These are phyloP conservation scores for Neotropicomus parvogracilis DNA, from an alignment of 1,284 basidiomycete genomes.

Conservation along the genomic window DNA sequence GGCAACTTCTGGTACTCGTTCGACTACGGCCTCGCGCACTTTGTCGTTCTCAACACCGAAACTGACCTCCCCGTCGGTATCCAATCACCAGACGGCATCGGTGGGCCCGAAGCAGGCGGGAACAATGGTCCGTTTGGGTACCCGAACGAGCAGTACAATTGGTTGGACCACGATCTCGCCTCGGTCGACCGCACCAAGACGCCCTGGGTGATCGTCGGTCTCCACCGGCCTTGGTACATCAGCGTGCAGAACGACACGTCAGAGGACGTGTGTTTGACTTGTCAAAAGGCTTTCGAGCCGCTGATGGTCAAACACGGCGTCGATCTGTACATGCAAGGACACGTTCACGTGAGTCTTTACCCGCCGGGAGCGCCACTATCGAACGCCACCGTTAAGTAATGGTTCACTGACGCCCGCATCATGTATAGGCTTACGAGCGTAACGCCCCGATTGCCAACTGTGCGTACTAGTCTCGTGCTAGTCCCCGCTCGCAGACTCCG, in stretches of 20 bases:
- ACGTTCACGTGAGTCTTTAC: constrained; percentile 19
- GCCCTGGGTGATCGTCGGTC: constrained; percentile 29
- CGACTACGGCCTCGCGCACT: constrained; percentile 30
- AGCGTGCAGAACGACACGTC: constrained; percentile 10
- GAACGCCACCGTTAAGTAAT: no score
- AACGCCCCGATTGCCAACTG: constrained; percentile 30
- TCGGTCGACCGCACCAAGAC: constrained; percentile 23
- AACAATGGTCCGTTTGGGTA: constrained; percentile 27
- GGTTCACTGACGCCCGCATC: no score
- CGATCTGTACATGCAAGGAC: constrained; percentile 32
- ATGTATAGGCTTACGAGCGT: constrained; percentile 24
- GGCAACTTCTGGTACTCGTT: constrained; percentile 34
- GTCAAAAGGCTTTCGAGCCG: constrained; percentile 31
- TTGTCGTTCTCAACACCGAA: constrained; percentile 22
- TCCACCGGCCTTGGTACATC: constrained; percentile 30
- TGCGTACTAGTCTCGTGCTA: constrained; percentile 4
- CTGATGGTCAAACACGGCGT: constrained; percentile 32
- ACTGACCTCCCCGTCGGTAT: constrained; percentile 27
- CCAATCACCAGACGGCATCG: constrained; percentile 22
- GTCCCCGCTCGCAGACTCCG: no score
- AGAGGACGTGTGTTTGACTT: constrained; percentile 13
- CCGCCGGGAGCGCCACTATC: no score
- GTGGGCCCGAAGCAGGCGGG: constrained; percentile 16
- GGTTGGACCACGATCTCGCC: constrained; percentile 28
- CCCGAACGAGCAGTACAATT: constrained; percentile 28